Conservation (phyloP, 352 stramenopile species). For the Phytophthora quininea region DNA sequence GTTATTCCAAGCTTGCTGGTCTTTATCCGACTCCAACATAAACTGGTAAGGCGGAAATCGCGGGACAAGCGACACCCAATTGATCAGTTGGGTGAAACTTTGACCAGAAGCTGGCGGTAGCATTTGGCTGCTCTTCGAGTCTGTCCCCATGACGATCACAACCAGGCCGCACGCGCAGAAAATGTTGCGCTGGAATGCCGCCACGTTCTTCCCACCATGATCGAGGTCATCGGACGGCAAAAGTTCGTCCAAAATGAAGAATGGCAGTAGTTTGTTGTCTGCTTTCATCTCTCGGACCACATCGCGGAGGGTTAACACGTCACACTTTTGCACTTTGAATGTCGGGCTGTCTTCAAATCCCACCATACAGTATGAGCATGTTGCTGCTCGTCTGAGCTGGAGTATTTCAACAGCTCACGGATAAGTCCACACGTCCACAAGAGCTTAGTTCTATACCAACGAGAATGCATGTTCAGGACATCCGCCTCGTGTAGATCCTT, state of each 20-base stretch:
- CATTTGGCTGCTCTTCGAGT: constrained; percentile 24
- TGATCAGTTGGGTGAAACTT: background rate
- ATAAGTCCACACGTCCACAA: background rate
- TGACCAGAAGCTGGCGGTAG: background rate
- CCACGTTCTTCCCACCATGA: background rate
- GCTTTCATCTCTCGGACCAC: background rate
- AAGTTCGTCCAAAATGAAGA: constrained; percentile 2
- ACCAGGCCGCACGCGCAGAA: constrained; percentile 32
- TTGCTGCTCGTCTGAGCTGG: background rate
- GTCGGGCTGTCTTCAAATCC: background rate
- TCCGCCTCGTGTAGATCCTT: background rate
- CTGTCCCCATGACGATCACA: constrained; percentile 33
- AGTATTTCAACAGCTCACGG: background rate
- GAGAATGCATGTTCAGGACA: background rate
- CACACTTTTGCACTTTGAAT: background rate
- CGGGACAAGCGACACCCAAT: constrained; percentile 10
- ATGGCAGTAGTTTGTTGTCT: background rate
- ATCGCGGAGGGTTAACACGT: background rate
- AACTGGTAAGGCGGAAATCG: constrained; percentile 10
- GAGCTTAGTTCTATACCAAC: background rate
- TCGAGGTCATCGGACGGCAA: background rate
- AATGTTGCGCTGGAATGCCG: constrained; percentile 39
- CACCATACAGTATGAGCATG: background rate
- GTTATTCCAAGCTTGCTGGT: background rate
- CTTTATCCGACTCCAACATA: background rate